Conservation (phyloP, 2,329 filamentous ascomycete genomes). For the Fusarium abutilonis region DNA sequence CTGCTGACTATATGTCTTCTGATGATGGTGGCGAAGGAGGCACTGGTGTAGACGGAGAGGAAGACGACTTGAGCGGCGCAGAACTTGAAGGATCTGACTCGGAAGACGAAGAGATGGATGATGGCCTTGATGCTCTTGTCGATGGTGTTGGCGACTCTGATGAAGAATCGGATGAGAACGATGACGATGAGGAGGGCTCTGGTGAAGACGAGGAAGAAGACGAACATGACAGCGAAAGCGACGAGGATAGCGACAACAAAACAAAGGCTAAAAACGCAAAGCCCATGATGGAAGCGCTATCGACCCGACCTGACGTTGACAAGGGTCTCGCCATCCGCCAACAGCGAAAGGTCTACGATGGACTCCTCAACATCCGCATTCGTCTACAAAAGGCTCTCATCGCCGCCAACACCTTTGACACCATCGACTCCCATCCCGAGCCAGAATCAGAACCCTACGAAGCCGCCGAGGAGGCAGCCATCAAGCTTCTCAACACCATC, state of each 20-base stretch:
- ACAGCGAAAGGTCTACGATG: conserved; percentile 87
- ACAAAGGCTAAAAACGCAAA: conserved; percentile 47
- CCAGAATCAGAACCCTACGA: conserved; percentile 66
- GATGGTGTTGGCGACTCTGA: conserved; percentile 48
- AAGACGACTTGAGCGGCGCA: conserved; percentile 49
- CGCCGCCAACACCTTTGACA: conserved; percentile 77
- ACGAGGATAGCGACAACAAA: conserved; percentile 48
- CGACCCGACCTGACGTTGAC: conserved; percentile 68
- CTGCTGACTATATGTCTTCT: conserved; percentile 66
- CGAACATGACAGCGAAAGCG: conserved; percentile 52
- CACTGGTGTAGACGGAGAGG: conserved; percentile 48
- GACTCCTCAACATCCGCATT: conserved; percentile 88
- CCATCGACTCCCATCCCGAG: conserved; percentile 53
- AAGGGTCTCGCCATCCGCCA: conserved; percentile 89
- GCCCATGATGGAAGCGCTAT: conserved; percentile 46
- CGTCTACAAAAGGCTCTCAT: conserved; percentile 91
- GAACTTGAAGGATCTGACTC: conserved; percentile 52
- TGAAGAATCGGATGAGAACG: conserved; percentile 50
- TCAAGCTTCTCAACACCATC: conserved; percentile 85
- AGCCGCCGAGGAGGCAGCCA: conserved; percentile 84
- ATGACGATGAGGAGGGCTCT: conserved; percentile 51
- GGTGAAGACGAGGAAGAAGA: conserved; percentile 49
- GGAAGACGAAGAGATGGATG: conserved; percentile 52
- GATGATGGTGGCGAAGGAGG: conserved; percentile 53
- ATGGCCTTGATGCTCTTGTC: conserved; percentile 50